A percentile compares a stretch with the other conserved stretches of the same genome.
phyloP scores from a whole-genome alignment of 371 early-diverging fungal species.

The Apophysomyces sp. region DNA sequence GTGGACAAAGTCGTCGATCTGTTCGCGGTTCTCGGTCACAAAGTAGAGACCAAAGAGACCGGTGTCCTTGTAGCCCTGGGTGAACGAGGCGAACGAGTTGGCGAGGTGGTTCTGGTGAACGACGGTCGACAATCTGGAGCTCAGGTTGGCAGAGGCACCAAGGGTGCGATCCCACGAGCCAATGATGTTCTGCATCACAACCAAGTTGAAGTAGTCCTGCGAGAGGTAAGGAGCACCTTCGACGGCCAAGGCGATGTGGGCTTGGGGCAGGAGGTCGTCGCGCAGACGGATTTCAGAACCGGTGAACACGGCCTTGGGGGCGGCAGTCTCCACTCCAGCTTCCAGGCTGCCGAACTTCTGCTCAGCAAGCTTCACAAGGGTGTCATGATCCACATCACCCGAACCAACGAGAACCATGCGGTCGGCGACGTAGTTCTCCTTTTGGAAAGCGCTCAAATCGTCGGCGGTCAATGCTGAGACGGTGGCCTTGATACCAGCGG shows the following conservation, averaged over 20 bases:
- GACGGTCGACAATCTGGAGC: constrained; percentile 80
- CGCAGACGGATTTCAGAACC: constrained; percentile 92
- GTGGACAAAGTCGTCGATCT: constrained; percentile 85
- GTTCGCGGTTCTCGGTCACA: constrained; percentile 70
- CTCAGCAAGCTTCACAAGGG: constrained; percentile 85
- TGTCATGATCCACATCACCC: constrained; percentile 90
- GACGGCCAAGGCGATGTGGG: constrained; percentile 92
- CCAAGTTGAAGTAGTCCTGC: constrained; percentile 90
- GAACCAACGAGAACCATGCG: constrained; percentile 91
- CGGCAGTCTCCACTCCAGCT: constrained; percentile 33
- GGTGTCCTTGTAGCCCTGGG: constrained; percentile 93
- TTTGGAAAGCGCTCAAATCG: constrained; percentile 80
- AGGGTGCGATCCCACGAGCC: constrained; percentile 92
- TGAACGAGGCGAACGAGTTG: constrained; percentile 93
- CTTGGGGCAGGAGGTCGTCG: constrained; percentile 85
- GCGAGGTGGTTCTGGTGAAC: constrained; percentile 80
- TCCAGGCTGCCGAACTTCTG: constrained; percentile 73
- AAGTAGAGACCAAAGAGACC: constrained; percentile 93
- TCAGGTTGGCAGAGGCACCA: constrained; percentile 77
- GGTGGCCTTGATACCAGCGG: constrained; percentile 85
- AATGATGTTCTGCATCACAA: constrained; percentile 85
- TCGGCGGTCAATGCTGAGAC: constrained; percentile 77
- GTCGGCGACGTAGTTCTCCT: constrained; percentile 84
- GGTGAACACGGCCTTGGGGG: constrained; percentile 65
- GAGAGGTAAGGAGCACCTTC: constrained; percentile 88